Percentiles rank a stretch among this genome's conserved stretches.
Evolutionary conservation across 2,329 filamentous ascomycete genomes (phyloP).

Genomic region (Fusarium robinianum): DNA sequence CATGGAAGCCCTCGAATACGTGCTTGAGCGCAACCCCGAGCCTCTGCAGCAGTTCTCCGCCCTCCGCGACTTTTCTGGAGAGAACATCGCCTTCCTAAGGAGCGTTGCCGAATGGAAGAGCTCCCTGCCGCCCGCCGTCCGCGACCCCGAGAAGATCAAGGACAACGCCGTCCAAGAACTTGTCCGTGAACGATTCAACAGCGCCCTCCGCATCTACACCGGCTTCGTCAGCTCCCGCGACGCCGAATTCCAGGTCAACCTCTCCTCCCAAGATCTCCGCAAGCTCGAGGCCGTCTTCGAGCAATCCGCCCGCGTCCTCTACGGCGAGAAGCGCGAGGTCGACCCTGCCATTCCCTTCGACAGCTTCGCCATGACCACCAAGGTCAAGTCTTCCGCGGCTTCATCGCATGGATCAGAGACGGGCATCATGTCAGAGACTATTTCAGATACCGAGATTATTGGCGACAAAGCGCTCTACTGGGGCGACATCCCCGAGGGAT

Average conservation of each 20-base stretch:
- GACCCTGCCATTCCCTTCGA: constrained; percentile 53
- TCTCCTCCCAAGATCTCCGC: constrained; percentile 60
- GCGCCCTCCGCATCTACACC: constrained; percentile 51
- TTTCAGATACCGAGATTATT: constrained; percentile 23
- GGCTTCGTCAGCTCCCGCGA: constrained; percentile 35
- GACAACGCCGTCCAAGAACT: constrained; percentile 37
- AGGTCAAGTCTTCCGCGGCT: constrained; percentile 25
- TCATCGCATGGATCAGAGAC: constrained; percentile 31
- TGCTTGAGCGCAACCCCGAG: constrained; percentile 61
- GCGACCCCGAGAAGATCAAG: constrained; percentile 29
- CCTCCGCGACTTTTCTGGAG: constrained; percentile 68
- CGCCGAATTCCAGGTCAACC: constrained; percentile 69
- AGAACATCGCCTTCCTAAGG: constrained; percentile 68
- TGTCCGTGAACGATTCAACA: constrained; percentile 60
- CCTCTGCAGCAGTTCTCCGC: constrained; percentile 68
- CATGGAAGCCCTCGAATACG: constrained; percentile 52
- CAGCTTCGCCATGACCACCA: constrained; percentile 33
- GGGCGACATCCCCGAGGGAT: constrained; percentile 55
- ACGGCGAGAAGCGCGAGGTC: constrained; percentile 45
- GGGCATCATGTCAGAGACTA: constrained; percentile 25
- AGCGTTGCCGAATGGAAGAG: constrained; percentile 53
- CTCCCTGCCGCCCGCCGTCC: constrained; percentile 35
- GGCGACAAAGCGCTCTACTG: constrained; percentile 41
- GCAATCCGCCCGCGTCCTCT: constrained; percentile 52
- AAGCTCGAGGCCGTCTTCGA: constrained; percentile 62